Conservation (phyloP, 257 asterid species). For the Jacaranda copaia region DNA sequence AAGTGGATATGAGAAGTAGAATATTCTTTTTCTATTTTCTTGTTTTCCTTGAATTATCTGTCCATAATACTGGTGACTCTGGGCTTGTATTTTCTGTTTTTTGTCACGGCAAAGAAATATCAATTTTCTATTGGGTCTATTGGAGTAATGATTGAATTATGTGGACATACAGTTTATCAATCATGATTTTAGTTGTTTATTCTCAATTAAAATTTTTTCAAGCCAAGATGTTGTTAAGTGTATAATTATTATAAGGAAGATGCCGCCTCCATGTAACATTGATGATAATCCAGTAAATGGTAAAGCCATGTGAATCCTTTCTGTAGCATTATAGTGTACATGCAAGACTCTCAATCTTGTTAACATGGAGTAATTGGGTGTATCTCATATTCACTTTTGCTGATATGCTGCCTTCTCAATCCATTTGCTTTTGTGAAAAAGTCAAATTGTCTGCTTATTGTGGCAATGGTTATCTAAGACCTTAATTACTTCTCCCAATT, state of each 20-base stretch:
- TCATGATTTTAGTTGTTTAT: neutral
- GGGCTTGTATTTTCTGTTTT: neutral
- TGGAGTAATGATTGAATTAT: neutral
- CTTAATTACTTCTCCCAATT: neutral
- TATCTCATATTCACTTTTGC: constrained; percentile 1
- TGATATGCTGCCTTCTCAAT: constrained; percentile 10
- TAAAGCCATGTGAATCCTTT: neutral
- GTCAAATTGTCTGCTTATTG: neutral
- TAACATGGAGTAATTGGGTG: neutral
- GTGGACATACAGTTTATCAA: neutral
- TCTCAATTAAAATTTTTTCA: constrained; percentile 8
- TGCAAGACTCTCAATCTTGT: neutral
- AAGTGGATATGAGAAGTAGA: neutral
- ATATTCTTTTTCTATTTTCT: too few relatives aligned
- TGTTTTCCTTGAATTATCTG: neutral
- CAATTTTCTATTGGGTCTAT: neutral
- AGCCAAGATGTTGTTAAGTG: constrained; percentile 18
- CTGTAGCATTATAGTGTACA: neutral
- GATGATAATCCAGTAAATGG: neutral
- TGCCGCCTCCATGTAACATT: constrained; percentile 1
- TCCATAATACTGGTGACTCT: neutral
- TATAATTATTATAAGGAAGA: constrained; percentile 7
- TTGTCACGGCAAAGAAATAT: neutral
- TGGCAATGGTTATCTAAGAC: neutral
- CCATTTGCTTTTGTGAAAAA: neutral